Base-by-base conservation (phyloP, 768 basidiomycete genomes). In the Leccinum longicurvipes region DNA sequence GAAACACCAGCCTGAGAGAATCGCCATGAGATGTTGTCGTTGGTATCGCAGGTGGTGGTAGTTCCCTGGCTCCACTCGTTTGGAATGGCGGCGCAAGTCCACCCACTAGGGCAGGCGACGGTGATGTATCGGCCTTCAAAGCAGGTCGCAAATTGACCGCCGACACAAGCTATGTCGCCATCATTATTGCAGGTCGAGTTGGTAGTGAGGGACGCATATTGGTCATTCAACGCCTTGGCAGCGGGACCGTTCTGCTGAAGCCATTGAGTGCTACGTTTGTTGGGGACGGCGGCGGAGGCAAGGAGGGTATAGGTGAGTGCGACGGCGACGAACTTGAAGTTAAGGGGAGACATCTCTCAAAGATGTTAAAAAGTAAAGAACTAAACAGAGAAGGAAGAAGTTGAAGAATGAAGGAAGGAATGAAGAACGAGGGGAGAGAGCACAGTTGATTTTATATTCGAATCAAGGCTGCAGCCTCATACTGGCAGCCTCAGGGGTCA, bases 211-310 rank as follows among this genome's bases (percentile, higher is more conserved):
- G 47, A 21, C 2, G n/a, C 21, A 25, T 67, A 67, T 36, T 67
- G 53, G 21, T 60, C 63, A 29, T 67, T 67, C 48, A 67, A 47
- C 11, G 59, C 60, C 36, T 67, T 58, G 4, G 66, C 65, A 45
- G 63, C 63, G 47, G 63, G 63, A 1, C 63, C 65, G n/a, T 67
- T 67, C 27, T 67, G 55, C 50, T 67, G 66, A 8, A 67, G 59
- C 56, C 54, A 67, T 42, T 61, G 32, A 19, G 34, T 11, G 39
- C 56, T 60, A 53, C 65, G 65, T 45, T 42, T 60, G 28, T 54
- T 42, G 23, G 63, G 41, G 31, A 61, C 55, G 21, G 63, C 65
- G 17, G 62, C 65, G 4, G 65, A 66, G 19, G 46, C 39, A 14
- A 67, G 55, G 56, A 67, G 57, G 23, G 52, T 29, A 32, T 17